Evolutionary conservation across 2,329 filamentous ascomycete genomes (phyloP), one percentile per base, ranked within the genome.

Genomic region (Grosmannia huntii): DNA sequence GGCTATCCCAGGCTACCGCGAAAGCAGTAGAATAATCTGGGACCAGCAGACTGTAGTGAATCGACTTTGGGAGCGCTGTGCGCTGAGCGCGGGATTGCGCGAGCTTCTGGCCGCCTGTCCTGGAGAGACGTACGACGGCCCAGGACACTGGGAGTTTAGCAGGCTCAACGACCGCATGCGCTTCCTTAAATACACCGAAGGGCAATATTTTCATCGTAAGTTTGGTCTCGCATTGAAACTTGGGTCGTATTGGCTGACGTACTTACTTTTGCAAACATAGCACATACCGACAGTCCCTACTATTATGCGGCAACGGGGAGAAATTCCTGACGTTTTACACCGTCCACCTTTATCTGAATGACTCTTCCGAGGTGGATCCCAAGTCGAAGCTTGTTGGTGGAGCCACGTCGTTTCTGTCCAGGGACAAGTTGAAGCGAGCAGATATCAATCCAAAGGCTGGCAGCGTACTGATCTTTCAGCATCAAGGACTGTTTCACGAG

Each of bases 11-110:
- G 76, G 82, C 10, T 81, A 81, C 54, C 77, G 89, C 19, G 84
- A 87, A 61, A 85, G 85, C 65, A 85, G 85, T n/a, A 79, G 89
- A 3, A 88, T 92, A 62, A 85, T 94, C 63, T 88, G 84, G 80
- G 87, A 94, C 66, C 71, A 78, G 16, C 73, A 76, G 54, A 78
- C 80, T 1, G 63, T 92, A 1, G 84, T 82, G 0, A 75, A 80
- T 27, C 78, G 81, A 25, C 65, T 94, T 0, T 85, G 86, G 78
- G 73, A 71, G 48, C 77, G 89, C 11, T 79, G 85, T 68, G 53
- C 67, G 64, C 62, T 66, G 54, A 67, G 73, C 11, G 68, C 73
- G 2, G 74, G 74, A 1, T 63, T 82, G 36, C 63, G 62, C 19
- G 71, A 75, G 38, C 64, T 70, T 55, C 63, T 82, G 27, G 68